Evolutionary conservation across 208 protist species (phyloP), one percentile per base, ranked within the genome.

Genomic region (Blastocrithidia nonstop): DNA sequence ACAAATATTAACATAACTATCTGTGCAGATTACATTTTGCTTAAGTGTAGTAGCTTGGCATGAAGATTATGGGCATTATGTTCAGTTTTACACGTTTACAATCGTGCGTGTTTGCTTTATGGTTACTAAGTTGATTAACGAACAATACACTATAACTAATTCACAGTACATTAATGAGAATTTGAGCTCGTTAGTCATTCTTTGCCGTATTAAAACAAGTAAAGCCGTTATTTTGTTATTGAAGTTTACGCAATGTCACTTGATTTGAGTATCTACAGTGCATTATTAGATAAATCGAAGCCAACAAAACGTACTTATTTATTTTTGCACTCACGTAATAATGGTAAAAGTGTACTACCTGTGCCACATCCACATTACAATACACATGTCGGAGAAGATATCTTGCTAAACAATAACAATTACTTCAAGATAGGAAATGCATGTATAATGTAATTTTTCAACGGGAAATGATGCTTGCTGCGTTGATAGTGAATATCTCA

Each of bases 1-100:
- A 92, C 82, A 73, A 92, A 92, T 7, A 92, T 52, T 17, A 92
- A 59, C 9, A 88, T 45, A 0, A 85, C 46, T n/a, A 50, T 63
- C 36, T 88, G n/a, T n/a, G n/a, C n/a, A n/a, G n/a, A n/a, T n/a
- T n/a, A n/a, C n/a, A n/a, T n/a, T n/a, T n/a, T n/a, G n/a, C n/a
- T n/a, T n/a, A n/a, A n/a, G n/a, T n/a, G n/a, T n/a, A n/a, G n/a
- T n/a, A n/a, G n/a, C n/a, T n/a, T n/a, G n/a, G n/a, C n/a, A n/a
- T n/a, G n/a, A n/a, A n/a, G n/a, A n/a, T n/a, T n/a, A n/a, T n/a
- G n/a, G n/a, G n/a, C n/a, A n/a, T n/a, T n/a, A n/a, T n/a, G n/a
- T n/a, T n/a, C n/a, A n/a, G n/a, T n/a, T n/a, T n/a, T n/a, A n/a
- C n/a, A n/a, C n/a, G n/a, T n/a, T n/a, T n/a, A 53, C 40, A 21